Percentiles rank a stretch among this genome's conserved stretches.
phyloP scores from a whole-genome alignment of 1,284 basidiomycete species.

The Agaricales sp. region DNA sequence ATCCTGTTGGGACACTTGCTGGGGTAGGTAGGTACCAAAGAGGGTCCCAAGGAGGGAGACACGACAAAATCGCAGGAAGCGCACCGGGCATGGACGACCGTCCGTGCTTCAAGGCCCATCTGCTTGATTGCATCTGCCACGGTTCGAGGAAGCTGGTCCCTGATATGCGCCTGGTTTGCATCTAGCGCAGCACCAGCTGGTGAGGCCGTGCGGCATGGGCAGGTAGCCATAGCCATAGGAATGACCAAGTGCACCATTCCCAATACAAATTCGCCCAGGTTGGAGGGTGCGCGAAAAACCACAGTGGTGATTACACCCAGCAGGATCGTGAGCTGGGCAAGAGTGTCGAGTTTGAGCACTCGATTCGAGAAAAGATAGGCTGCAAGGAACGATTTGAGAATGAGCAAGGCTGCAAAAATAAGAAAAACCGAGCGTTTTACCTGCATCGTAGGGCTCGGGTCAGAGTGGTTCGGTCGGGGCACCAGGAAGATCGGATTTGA shows the following conservation, averaged over 20 bases:
- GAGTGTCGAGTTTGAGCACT: neutral
- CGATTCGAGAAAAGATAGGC: neutral
- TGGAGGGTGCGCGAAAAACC: neutral
- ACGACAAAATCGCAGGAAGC: neutral
- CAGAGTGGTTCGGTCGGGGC: too few relatives aligned
- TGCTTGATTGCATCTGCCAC: neutral
- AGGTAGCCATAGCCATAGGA: neutral
- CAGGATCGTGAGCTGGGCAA: neutral
- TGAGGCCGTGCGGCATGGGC: too few relatives aligned
- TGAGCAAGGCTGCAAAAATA: too few relatives aligned
- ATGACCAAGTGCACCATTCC: neutral
- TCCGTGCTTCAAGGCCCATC: neutral
- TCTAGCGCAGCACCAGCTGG: too few relatives aligned
- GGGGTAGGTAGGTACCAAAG: neutral
- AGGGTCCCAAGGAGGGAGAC: neutral
- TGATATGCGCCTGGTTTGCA: neutral
- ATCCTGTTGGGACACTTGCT: neutral
- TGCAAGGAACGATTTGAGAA: neutral
- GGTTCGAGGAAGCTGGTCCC: neutral
- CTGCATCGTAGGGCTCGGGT: too few relatives aligned
- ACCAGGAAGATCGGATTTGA: too few relatives aligned
- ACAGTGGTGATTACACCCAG: neutral
- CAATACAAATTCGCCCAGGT: neutral
- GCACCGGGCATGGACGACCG: neutral
- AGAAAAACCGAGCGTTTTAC: too few relatives aligned